These are phyloP conservation scores for Penicillium hordei DNA, from an alignment of 2,329 filamentous ascomycete species.

Conservation along the genomic window DNA sequence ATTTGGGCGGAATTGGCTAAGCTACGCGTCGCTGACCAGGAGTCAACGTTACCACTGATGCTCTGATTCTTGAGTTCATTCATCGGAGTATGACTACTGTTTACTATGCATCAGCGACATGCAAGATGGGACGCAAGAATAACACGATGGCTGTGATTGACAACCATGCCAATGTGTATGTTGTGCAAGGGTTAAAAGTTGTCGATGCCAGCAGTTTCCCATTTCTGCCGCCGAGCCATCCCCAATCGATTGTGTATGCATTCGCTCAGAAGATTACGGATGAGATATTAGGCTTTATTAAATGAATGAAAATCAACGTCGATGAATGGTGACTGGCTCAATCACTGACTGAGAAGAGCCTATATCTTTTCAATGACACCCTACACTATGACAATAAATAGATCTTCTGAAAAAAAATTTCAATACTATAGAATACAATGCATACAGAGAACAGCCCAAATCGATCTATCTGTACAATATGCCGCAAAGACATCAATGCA, in stretches of 20 bases:
- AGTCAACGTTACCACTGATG: slow-evolving; percentile 40
- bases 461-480: slow-evolving; percentile 38
- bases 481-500: slow-evolving; percentile 23
- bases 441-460: slow-evolving; percentile 28
- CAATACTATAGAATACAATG: slow-evolving; percentile 34
- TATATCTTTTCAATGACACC: background rate
- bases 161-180: slow-evolving; percentile 31
- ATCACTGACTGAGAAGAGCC: background rate
- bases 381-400: background rate
- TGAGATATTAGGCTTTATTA: slow-evolving; percentile 1
- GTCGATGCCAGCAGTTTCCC: slow-evolving; percentile 38
- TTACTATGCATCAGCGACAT: slow-evolving; percentile 38
- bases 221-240: slow-evolving; percentile 40
- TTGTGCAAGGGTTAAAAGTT: slow-evolving; percentile 33
- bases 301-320: background rate
- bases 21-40: slow-evolving; percentile 22
- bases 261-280: slow-evolving; percentile 43
- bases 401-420: background rate
- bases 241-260: slow-evolving; percentile 38
- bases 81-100: slow-evolving; percentile 28
- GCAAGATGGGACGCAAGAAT: slow-evolving; percentile 38
- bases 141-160: slow-evolving; percentile 40
- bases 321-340: background rate
- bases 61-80: slow-evolving; percentile 40
- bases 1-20: slow-evolving; percentile 29